phyloP scores from a whole-genome alignment of 1,139 yeast genomes.

The Kurtzmaniella quercitrusa region DNA sequence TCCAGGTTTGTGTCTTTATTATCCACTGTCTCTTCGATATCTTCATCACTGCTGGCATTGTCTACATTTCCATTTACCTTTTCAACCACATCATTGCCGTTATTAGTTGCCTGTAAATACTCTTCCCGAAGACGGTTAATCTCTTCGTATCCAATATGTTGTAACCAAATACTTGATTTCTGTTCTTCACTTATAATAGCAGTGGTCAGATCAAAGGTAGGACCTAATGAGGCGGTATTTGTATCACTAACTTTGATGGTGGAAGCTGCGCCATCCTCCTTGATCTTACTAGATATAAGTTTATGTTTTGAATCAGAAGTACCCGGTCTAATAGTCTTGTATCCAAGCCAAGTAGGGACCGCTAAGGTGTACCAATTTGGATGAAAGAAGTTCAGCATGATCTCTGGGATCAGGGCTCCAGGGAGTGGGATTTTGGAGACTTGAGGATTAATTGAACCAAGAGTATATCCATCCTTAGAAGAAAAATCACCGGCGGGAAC shows the following conservation, averaged over 20 bases:
- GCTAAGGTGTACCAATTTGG: conserved; percentile 86
- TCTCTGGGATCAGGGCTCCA: conserved; percentile 59
- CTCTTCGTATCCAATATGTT: conserved; percentile 60
- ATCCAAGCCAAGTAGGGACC: conserved; percentile 75
- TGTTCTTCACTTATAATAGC: conserved; percentile 61
- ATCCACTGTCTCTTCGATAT: conserved; percentile 6
- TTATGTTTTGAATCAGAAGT: conserved; percentile 6
- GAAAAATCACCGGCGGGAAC: conserved; percentile 44
- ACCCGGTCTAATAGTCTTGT: conserved; percentile 24
- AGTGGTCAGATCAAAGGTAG: conserved; percentile 65
- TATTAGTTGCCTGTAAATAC: conserved; percentile 13
- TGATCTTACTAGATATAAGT: conserved; percentile 3
- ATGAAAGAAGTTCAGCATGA: conserved; percentile 69
- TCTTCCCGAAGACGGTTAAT: conserved; percentile 34
- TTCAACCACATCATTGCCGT: conserved; percentile 8
- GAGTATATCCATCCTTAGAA: conserved; percentile 27
- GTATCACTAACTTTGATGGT: conserved; percentile 25
- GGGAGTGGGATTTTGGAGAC: conserved; percentile 54
- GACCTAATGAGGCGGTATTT: conserved; percentile 71
- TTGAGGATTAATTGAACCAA: conserved; percentile 50
- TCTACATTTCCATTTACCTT: conserved; percentile 10
- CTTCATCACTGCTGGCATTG: conserved; percentile 6
- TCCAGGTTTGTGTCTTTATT: conserved; percentile 9
- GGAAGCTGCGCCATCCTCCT: conserved; percentile 8
- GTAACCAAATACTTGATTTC: conserved; percentile 74